Evolutionary conservation across 768 basidiomycete species (phyloP).

Genomic region (Pulveroboletus sp.): DNA sequence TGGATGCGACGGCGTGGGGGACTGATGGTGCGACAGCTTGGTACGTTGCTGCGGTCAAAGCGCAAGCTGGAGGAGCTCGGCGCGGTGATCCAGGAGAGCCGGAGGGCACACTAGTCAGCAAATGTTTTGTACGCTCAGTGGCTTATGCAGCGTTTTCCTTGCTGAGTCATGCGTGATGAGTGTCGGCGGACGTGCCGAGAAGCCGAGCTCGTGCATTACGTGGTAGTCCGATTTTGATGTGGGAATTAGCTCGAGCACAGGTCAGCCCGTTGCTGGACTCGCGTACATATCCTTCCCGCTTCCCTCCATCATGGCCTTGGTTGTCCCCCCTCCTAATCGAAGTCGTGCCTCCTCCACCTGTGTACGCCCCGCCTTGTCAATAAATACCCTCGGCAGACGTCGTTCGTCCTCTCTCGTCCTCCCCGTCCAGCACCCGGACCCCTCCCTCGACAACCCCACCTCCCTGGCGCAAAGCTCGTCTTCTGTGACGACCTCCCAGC

Average conservation of each 20-base stretch:
- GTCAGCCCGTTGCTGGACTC: background rate
- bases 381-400: constrained; percentile 50
- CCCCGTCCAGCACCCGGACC: constrained; percentile 19
- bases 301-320: constrained; percentile 23
- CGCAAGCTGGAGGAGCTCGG: constrained; percentile 97
- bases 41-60: constrained; percentile 97
- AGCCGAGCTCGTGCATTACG: constrained; percentile 22
- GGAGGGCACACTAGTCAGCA: constrained; percentile 57
- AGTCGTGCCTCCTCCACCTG: constrained; percentile 57
- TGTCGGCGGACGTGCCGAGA: constrained; percentile 14
- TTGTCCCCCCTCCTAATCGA: constrained; percentile 42
- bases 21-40: constrained; percentile 53
- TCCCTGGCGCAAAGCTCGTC: background rate
- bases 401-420: constrained; percentile 48
- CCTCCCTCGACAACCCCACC: constrained; percentile 1
- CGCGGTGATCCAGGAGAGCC: constrained; percentile 88
- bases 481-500: constrained; percentile 14
- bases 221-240: constrained; percentile 18
- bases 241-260: constrained; percentile 4
- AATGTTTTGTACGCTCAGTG: background rate
- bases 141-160: background rate
- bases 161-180: constrained; percentile 11
- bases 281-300: background rate
- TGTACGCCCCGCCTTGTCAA: constrained; percentile 48
- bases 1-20: background rate